phyloP scores from a whole-genome alignment of 345 rosid species.

The Arabidopsis arenosa region DNA sequence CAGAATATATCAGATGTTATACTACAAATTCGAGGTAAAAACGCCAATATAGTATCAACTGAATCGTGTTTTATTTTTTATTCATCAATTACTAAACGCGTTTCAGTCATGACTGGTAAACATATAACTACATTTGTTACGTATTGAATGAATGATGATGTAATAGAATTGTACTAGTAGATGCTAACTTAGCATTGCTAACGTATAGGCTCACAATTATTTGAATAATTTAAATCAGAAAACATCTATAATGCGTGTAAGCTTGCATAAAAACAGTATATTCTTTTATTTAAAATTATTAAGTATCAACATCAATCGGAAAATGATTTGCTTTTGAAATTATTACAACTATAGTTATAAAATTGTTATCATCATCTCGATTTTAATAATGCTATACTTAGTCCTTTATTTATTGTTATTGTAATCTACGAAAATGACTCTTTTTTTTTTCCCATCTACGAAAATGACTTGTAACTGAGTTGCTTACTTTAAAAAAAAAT shows the following conservation, averaged over 20 bases:
- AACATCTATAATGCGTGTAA: constrained; percentile 34
- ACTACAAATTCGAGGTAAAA: too few relatives aligned
- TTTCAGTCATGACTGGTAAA: too few relatives aligned
- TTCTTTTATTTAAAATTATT: constrained; percentile 19
- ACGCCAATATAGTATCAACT: too few relatives aligned
- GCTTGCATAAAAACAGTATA: constrained; percentile 25
- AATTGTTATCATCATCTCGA: constrained; percentile 29
- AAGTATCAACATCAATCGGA: constrained; percentile 38
- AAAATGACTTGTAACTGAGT: constrained; percentile 26
- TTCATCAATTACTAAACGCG: too few relatives aligned
- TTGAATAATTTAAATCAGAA: constrained; percentile 27
- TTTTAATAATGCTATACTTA: constrained; percentile 9
- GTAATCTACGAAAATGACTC: constrained; percentile 24
- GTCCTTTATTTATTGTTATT: constrained; percentile 14
- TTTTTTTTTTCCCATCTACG: not conserved
- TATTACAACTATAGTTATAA: constrained; percentile 15
- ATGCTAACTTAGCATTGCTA: not conserved
- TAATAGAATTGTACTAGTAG: not conserved
- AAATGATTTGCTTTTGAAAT: constrained; percentile 28
- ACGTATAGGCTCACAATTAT: constrained; percentile 30
- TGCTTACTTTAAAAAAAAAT: not conserved
- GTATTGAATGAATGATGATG: constrained; percentile 37
- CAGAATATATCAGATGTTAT: too few relatives aligned
- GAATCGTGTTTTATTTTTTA: too few relatives aligned
- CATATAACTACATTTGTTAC: not conserved